These are phyloP conservation scores for Rauvolfia tetraphylla DNA, from an alignment of 257 asterid species.

Conservation along the genomic window DNA sequence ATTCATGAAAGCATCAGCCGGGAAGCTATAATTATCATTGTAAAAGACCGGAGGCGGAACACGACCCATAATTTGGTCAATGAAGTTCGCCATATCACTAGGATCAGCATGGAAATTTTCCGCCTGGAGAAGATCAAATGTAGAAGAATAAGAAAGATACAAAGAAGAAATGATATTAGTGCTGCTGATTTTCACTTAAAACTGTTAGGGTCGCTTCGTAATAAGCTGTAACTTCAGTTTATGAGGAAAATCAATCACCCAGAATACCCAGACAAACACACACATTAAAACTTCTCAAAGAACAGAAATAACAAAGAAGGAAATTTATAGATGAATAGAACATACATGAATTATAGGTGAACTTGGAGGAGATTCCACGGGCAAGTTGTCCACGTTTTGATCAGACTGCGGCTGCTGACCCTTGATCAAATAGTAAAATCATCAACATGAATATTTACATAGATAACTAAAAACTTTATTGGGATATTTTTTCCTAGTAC, in stretches of 20 bases:
- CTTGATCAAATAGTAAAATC: background rate
- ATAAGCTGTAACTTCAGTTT: no score
- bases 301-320: background rate
- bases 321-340: background rate
- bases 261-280: no score
- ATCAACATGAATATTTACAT: background rate
- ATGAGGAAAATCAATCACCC: no score
- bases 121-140: background rate
- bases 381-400: no score
- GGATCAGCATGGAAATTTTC: background rate
- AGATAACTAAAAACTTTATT: no score
- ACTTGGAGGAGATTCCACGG: background rate
- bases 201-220: no score
- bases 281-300: background rate
- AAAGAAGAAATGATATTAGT: background rate
- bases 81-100: background rate
- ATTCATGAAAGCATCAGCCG: background rate
- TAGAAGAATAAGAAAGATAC: background rate
- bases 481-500: no score
- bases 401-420: background rate
- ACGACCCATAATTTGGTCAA: constrained; percentile 2
- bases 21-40: background rate
- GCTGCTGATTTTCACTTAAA: no score
- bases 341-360: background rate
- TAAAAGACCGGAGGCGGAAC: background rate